A percentile compares a stretch with the other conserved stretches of the same genome.
Evolutionary conservation across 2,329 filamentous ascomycete species (phyloP).

Genomic region (Trichoderma atroviride): DNA sequence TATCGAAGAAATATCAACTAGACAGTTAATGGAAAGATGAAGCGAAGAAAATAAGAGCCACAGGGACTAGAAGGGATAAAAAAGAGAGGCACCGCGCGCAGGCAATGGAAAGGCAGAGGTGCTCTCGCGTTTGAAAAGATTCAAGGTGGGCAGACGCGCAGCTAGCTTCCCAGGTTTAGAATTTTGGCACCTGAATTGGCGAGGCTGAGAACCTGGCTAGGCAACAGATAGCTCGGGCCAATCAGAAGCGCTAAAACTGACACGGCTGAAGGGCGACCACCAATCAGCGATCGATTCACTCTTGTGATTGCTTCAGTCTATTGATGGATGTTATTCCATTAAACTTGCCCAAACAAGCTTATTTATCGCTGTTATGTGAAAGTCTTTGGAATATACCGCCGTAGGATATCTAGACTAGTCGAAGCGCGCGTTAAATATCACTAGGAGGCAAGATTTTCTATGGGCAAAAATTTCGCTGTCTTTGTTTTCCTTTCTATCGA

Average conservation of each 20-base stretch:
- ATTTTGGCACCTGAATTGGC: slow-evolving; percentile 36
- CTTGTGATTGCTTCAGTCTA: neutral
- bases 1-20: neutral
- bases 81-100: slow-evolving; percentile 26
- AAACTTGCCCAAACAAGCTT: neutral
- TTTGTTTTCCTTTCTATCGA: slow-evolving; percentile 7
- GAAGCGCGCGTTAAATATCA: neutral
- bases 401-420: neutral
- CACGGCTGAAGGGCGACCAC: neutral
- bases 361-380: neutral
- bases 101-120: slow-evolving; percentile 16
- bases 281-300: slow-evolving; percentile 1
- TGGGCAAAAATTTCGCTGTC: neutral
- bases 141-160: slow-evolving; percentile 30
- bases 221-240: slow-evolving; percentile 39
- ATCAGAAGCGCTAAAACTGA: slow-evolving; percentile 33
- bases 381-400: neutral
- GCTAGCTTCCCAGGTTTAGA: slow-evolving; percentile 34
- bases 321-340: neutral
- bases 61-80: slow-evolving; percentile 22
- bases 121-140: slow-evolving; percentile 27
- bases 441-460: neutral
- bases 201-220: slow-evolving; percentile 35
- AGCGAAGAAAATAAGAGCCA: slow-evolving; percentile 19
- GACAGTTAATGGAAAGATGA: neutral